Conservation (phyloP, 352 stramenopile species). For the Phytophthora crassamura region DNA sequence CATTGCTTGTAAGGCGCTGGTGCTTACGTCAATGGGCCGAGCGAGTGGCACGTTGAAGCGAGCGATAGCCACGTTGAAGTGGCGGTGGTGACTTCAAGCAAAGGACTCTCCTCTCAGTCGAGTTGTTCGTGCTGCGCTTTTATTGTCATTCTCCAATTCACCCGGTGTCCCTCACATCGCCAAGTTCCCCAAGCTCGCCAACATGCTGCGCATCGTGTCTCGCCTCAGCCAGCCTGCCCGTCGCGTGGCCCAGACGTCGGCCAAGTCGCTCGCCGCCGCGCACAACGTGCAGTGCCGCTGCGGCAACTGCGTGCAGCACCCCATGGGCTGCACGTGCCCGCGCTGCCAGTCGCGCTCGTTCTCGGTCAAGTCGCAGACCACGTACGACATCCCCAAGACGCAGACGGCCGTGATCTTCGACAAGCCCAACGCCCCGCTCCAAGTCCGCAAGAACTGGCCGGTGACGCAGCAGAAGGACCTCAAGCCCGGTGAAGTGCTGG, state of each 20-base stretch:
- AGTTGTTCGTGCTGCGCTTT: background rate
- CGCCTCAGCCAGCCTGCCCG: constrained; percentile 30
- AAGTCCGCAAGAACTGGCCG: constrained; percentile 52
- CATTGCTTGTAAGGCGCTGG: background rate
- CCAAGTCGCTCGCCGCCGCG: constrained; percentile 22
- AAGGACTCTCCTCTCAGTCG: too few species aligned
- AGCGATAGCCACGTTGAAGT: constrained; percentile 28
- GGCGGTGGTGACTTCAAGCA: constrained; percentile 5
- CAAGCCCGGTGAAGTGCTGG: constrained; percentile 51
- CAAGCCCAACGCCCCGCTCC: constrained; percentile 41
- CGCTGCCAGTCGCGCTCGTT: constrained; percentile 35
- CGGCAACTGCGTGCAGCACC: constrained; percentile 30
- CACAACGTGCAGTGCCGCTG: constrained; percentile 32
- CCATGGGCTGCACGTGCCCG: constrained; percentile 23
- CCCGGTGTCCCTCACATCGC: constrained; percentile 1
- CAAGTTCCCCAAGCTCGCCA: background rate
- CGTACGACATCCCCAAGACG: constrained; percentile 57
- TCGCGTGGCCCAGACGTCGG: constrained; percentile 11
- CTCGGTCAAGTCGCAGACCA: constrained; percentile 48
- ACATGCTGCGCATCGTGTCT: constrained; percentile 34
- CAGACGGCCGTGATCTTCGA: constrained; percentile 58
- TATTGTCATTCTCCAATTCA: constrained; percentile 18
- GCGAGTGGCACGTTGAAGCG: constrained; percentile 28
- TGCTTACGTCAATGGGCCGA: constrained; percentile 11
- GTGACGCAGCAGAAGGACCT: constrained; percentile 51